These are phyloP conservation scores for Atkinsonella hypoxylon DNA, from an alignment of 2,329 filamentous ascomycete species.

Conservation along the genomic window DNA sequence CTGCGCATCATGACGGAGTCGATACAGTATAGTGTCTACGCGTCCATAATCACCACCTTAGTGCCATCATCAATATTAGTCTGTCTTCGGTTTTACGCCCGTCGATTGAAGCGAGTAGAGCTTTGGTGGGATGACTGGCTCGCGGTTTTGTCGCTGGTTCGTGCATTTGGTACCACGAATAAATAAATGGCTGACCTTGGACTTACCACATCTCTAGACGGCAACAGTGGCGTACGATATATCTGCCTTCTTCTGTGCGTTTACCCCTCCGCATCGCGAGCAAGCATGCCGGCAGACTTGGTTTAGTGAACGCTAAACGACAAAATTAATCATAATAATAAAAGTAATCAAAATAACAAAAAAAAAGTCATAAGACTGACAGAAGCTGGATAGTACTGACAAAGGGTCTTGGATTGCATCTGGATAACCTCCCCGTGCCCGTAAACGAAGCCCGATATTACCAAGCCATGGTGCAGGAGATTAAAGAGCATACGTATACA, in stretches of 20 bases:
- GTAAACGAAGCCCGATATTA: conserved; percentile 6
- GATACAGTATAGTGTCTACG: conserved; percentile 3
- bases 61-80: conserved; percentile 1
- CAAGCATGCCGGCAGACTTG: too few relatives aligned
- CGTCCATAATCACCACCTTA: conserved; percentile 2
- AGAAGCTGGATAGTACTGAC: background rate
- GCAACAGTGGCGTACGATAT: background rate
- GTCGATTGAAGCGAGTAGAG: conserved; percentile 2
- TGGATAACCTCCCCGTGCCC: conserved; percentile 6
- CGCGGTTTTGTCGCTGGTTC: conserved; percentile 7
- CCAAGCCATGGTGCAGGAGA: conserved; percentile 8
- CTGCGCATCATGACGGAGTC: background rate
- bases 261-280: background rate
- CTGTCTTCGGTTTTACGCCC: conserved; percentile 7
- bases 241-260: conserved; percentile 1
- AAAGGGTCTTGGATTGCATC: conserved; percentile 6
- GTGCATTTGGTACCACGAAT: background rate
- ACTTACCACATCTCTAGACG: background rate
- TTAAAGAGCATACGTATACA: conserved; percentile 9
- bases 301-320: background rate
- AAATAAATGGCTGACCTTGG: too few relatives aligned
- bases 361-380: background rate
- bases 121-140: conserved; percentile 10
- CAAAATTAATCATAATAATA: too few relatives aligned
- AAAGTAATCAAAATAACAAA: too few relatives aligned